These are phyloP conservation scores for Kalanchoe fedtschenkoi DNA, from an alignment of 164 flowering plant species.

Conservation along the genomic window DNA sequence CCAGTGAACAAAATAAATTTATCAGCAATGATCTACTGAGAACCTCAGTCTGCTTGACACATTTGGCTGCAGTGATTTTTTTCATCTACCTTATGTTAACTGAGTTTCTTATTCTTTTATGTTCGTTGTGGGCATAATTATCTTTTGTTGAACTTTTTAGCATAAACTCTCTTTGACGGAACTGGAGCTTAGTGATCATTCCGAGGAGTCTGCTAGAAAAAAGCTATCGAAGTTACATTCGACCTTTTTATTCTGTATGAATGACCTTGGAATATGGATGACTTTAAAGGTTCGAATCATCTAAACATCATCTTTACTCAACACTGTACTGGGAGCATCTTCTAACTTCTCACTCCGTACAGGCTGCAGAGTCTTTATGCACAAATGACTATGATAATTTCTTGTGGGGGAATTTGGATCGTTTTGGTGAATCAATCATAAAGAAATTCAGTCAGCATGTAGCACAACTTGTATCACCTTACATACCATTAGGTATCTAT, in stretches of 20 bases:
- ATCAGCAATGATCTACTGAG: background rate
- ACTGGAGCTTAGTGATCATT: conserved; percentile 17
- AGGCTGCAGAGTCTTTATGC: conserved; percentile 62
- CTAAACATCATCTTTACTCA: background rate
- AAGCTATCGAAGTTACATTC: conserved; percentile 31
- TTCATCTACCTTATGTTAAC: background rate
- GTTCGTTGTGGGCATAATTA: background rate
- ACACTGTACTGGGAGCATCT: background rate
- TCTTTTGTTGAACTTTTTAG: conserved; percentile 20
- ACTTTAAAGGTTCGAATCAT: conserved; percentile 40
- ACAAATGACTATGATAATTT: conserved; percentile 20
- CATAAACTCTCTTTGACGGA: conserved; percentile 17
- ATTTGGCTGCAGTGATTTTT: background rate
- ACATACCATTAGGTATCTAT: conserved; percentile 39
- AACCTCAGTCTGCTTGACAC: background rate
- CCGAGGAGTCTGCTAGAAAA: conserved; percentile 21
- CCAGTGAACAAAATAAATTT: background rate
- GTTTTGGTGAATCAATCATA: conserved; percentile 24
- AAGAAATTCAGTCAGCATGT: conserved; percentile 42
- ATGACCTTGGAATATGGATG: conserved; percentile 73
- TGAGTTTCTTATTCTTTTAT: background rate
- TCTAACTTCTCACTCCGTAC: conserved; percentile 1
- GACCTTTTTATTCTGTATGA: conserved; percentile 41
- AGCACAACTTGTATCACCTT: conserved; percentile 17
- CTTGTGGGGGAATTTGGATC: conserved; percentile 34